Percentiles rank a stretch among this genome's conserved stretches.
Evolutionary conservation across 2,329 filamentous ascomycete species (phyloP).

Genomic region (Cercospora nicotianae): DNA sequence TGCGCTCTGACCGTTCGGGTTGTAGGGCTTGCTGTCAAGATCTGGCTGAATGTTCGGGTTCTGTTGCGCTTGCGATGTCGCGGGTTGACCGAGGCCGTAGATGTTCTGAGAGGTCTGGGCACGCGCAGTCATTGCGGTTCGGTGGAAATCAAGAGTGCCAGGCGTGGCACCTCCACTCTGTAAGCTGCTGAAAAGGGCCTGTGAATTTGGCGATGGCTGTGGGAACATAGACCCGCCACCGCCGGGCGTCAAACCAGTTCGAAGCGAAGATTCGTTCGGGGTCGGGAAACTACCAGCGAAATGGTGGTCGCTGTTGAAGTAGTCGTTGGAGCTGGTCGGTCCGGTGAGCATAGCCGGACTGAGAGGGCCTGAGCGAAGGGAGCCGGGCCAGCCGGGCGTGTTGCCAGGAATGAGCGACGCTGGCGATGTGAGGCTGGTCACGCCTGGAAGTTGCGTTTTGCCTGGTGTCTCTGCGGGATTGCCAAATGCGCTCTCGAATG

Average conservation of each 20-base stretch:
- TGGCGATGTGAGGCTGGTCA: slow-evolving; percentile 87
- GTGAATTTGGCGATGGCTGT: slow-evolving; percentile 80
- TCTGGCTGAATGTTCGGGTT: slow-evolving; percentile 43
- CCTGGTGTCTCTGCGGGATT: slow-evolving; percentile 75
- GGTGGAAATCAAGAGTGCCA: slow-evolving; percentile 88
- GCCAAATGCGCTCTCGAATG: slow-evolving; percentile 93
- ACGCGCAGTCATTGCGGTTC: slow-evolving; percentile 80
- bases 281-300: slow-evolving; percentile 87
- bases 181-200: slow-evolving; percentile 76
- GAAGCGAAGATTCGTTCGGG: slow-evolving; percentile 90
- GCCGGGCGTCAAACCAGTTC: slow-evolving; percentile 88
- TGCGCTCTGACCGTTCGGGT: slow-evolving; percentile 51
- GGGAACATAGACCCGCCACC: slow-evolving; percentile 98
- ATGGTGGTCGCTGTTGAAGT: slow-evolving; percentile 71
- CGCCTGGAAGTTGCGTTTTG: slow-evolving; percentile 76
- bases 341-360: slow-evolving; percentile 97
- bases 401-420: slow-evolving; percentile 74
- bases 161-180: slow-evolving; percentile 83
- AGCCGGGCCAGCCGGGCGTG: slow-evolving; percentile 79
- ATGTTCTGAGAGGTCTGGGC: slow-evolving; percentile 56
- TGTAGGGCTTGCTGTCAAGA: slow-evolving; percentile 52
- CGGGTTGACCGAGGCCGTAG: slow-evolving; percentile 39
- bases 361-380: slow-evolving; percentile 84
- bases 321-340: slow-evolving; percentile 69
- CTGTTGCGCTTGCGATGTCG: slow-evolving; percentile 48